Conservation (phyloP, 805 yeast genomes). For the Cyberlindnera suaveolens region DNA sequence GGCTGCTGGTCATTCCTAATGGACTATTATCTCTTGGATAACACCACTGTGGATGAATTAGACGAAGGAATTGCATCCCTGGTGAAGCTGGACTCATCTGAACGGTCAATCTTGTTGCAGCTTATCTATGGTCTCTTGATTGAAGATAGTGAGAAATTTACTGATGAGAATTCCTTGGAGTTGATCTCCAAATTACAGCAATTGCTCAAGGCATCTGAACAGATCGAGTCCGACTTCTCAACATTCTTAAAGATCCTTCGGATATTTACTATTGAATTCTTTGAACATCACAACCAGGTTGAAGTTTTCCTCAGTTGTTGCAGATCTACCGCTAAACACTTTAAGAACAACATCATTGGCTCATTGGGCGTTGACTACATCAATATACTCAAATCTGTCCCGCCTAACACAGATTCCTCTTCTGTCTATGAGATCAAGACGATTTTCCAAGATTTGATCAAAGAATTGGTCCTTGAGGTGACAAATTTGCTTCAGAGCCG, state of each 20-base stretch:
- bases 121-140: slow-evolving; percentile 35
- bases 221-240: slow-evolving; percentile 8
- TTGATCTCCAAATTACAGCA: slow-evolving; percentile 8
- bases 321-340: slow-evolving; percentile 9
- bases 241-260: slow-evolving; percentile 14
- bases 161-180: slow-evolving; percentile 1
- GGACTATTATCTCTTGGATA: slow-evolving; percentile 38
- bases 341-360: slow-evolving; percentile 16
- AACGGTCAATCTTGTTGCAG: slow-evolving; percentile 28
- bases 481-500: slow-evolving; percentile 7
- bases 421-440: slow-evolving; percentile 8
- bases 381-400: slow-evolving; percentile 5
- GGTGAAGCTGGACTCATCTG: slow-evolving; percentile 24
- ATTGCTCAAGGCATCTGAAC: slow-evolving; percentile 13
- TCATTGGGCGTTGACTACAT: slow-evolving; percentile 10
- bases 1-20: slow-evolving; percentile 27
- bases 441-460: slow-evolving; percentile 5
- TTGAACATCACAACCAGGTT: slow-evolving; percentile 18
- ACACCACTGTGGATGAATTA: slow-evolving; percentile 28
- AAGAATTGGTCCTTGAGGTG: slow-evolving; percentile 14
- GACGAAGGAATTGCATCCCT: slow-evolving; percentile 28
- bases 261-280: slow-evolving; percentile 13
- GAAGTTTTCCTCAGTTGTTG: slow-evolving; percentile 8
- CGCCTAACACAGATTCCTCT: slow-evolving; percentile 1
- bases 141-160: slow-evolving; percentile 3